A percentile compares a stretch with the other conserved stretches of the same genome.
Evolutionary conservation across 2,329 filamentous ascomycete genomes (phyloP).

Genomic region (Diaporthe aspalathi): DNA sequence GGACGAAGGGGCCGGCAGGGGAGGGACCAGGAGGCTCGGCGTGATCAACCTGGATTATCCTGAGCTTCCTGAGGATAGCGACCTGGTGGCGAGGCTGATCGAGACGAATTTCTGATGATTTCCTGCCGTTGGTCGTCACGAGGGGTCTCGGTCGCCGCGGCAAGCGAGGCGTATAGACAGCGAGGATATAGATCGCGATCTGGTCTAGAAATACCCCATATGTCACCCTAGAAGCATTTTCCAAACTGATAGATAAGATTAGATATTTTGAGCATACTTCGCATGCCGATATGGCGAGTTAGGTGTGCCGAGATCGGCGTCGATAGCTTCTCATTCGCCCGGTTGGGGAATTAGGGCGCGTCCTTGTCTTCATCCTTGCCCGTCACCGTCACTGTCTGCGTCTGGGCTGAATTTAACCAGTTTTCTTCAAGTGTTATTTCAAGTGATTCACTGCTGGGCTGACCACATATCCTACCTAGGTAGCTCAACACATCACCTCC

Average conservation of each 20-base stretch:
- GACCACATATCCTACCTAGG: not conserved
- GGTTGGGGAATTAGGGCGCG: slow-evolving; percentile 17
- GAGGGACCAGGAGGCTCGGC: slow-evolving; percentile 45
- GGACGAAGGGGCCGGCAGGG: slow-evolving; percentile 39
- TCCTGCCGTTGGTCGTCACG: no score
- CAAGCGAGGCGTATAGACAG: not conserved
- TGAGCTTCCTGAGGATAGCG: slow-evolving; percentile 48
- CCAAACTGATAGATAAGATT: not conserved
- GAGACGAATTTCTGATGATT: slow-evolving; percentile 51
- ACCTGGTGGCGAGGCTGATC: slow-evolving; percentile 54
- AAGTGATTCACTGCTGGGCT: not conserved
- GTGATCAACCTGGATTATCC: slow-evolving; percentile 42
- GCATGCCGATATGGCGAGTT: not conserved
- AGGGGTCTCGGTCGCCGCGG: not conserved
- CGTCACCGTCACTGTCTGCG: not conserved
- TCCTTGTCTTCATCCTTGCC: not conserved
- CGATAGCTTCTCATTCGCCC: not conserved
- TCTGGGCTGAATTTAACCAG: not conserved
- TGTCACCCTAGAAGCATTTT: not conserved
- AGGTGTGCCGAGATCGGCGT: slow-evolving; percentile 35
- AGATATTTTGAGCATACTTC: not conserved
- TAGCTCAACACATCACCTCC: not conserved
- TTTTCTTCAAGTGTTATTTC: not conserved
- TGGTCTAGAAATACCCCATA: not conserved
- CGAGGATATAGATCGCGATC: not conserved